Evolutionary conservation across 495 filamentous ascomycete species (phyloP), one percentile per base, ranked within the genome.

Genomic region (Podospora appendiculata): DNA sequence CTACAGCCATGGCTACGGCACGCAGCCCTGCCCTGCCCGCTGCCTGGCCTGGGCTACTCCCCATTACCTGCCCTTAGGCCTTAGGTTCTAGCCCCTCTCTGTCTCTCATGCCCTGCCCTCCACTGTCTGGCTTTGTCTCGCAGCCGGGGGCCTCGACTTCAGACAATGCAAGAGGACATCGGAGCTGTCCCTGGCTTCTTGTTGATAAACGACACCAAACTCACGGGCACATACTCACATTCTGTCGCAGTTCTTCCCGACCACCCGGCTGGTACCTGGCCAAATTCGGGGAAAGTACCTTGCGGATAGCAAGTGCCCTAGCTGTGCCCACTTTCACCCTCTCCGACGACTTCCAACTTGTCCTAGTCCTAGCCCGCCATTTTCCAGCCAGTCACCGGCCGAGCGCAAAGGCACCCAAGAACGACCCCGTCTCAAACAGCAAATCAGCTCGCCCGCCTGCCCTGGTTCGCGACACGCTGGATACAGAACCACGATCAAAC

Each of bases 361-460:
- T 49, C 49, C 43, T 49, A 48, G 43, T 49, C 49, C 43, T 49
- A 48, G 55, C 40, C 47, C 47, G 45, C 51, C 41, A 50, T 51
- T 61, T 55, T 56, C 49, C 52, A 56, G 54, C 64, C 64, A 67
- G 60, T 67, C 64, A 67, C 32, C 54, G 44, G 51, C 39, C 58
- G 59, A 67, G 64, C 64, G 62, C 64, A 65, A 63, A 60, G 36
- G 35, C 41, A 51, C 44, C 51, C 39, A 52, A 52, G 45, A 52
- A 54, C 36, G 10, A 38, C 59, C 56, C 56, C 53, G 36, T 43
- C 41, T 8, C 39, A 14, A 36, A 58, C 59, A 66, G 66, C 70
- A 77, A 77, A 75, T 74, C 73, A 75, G 65, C 60, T 60, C 60
- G 49, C 65, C 62, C 52, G 58, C 55, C 58, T 47, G 59, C 65